These are phyloP conservation scores for Trichopus zeylanicus DNA, from an alignment of 116 monocot species.

Conservation along the genomic window DNA sequence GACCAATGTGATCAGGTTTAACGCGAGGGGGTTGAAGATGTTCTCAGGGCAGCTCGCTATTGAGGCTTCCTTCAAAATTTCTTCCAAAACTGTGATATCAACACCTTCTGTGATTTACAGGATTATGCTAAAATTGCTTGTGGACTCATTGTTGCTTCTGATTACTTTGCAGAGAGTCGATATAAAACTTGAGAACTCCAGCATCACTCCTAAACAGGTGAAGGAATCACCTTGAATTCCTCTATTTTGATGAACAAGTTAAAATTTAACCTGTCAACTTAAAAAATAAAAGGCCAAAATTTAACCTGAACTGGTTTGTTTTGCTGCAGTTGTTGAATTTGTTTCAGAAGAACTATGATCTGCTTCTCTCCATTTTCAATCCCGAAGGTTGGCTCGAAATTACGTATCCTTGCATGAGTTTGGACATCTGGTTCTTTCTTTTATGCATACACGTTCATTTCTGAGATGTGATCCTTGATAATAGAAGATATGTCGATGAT, in stretches of 20 bases:
- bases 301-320: too few relatives aligned
- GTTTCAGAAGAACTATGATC: constrained; percentile 80
- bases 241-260: neutral
- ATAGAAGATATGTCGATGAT: constrained; percentile 77
- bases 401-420: constrained; percentile 55
- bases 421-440: constrained; percentile 1
- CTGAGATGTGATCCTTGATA: constrained; percentile 12
- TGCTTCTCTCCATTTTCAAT: constrained; percentile 79
- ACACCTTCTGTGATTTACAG: neutral
- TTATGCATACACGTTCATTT: neutral
- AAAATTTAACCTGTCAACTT: too few relatives aligned
- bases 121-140: neutral
- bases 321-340: constrained; percentile 55
- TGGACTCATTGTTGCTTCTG: neutral
- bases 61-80: constrained; percentile 54
- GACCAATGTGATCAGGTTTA: constrained; percentile 68
- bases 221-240: neutral
- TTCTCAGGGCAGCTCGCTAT: constrained; percentile 68
- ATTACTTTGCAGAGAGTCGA: constrained; percentile 68
- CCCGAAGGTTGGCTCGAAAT: constrained; percentile 96
- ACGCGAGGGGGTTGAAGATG: constrained; percentile 53
- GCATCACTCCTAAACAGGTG: constrained; percentile 75
- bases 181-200: constrained; percentile 67
- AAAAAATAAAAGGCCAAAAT: too few relatives aligned
- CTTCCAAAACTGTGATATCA: constrained; percentile 53